These are phyloP conservation scores for Excoecaria cochinchinensis DNA, from an alignment of 345 rosid species.

Conservation along the genomic window DNA sequence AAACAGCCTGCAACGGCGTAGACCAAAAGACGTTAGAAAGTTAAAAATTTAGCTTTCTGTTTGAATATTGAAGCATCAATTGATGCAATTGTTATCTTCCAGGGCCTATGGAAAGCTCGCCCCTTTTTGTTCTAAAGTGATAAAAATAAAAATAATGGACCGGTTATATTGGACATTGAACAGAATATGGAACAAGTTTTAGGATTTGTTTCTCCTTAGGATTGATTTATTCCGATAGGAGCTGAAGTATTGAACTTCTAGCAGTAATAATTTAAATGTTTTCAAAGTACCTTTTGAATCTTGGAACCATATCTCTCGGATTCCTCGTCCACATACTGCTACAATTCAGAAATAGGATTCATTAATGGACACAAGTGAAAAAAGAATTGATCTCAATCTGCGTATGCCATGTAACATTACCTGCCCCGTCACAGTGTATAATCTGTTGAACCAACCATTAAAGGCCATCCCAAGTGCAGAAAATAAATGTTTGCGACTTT, in stretches of 20 bases:
- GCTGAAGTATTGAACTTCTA: too few species aligned
- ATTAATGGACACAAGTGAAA: not conserved
- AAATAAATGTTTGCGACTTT: slow-evolving; percentile 60
- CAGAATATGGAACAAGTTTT: too few species aligned
- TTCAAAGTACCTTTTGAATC: slow-evolving; percentile 57
- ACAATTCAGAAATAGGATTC: not conserved
- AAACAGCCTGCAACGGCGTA: slow-evolving; percentile 52
- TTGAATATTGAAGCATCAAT: too few species aligned
- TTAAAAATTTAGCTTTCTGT: too few species aligned
- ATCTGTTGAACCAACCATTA: slow-evolving; percentile 89
- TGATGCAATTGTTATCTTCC: too few species aligned
- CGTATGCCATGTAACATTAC: slow-evolving; percentile 24
- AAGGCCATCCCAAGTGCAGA: slow-evolving; percentile 85
- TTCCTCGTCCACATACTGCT: slow-evolving; percentile 70
- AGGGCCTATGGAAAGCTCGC: too few species aligned
- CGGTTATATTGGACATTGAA: too few species aligned
- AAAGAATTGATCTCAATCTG: not conserved
- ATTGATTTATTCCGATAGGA: too few species aligned
- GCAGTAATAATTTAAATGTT: too few species aligned
- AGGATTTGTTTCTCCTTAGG: too few species aligned
- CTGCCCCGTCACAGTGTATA: slow-evolving; percentile 91
- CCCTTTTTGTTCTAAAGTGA: too few species aligned
- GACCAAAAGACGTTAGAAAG: not conserved
- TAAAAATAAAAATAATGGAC: too few species aligned
- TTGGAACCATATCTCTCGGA: slow-evolving; percentile 54